Evolutionary conservation across 192 early-diverging fungal genomes (phyloP).

Genomic region (Gorgonomyces haynaldii): DNA sequence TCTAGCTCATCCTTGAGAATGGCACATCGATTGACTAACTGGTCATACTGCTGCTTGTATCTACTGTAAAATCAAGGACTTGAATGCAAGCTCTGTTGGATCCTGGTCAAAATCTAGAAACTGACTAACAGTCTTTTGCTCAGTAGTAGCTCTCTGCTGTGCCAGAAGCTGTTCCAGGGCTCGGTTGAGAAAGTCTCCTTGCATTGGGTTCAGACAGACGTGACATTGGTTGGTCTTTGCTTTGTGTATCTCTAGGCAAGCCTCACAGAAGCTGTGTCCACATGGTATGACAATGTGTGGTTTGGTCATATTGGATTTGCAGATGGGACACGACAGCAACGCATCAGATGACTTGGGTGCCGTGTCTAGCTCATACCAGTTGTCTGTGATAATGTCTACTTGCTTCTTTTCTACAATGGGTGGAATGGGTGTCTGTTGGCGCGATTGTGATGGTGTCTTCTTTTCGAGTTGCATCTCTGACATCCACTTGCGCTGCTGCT

Average conservation of each 20-base stretch:
- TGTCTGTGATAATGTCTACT: not conserved
- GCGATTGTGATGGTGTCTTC: not conserved
- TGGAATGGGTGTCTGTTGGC: not conserved
- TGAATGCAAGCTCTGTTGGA: not conserved
- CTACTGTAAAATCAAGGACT: not conserved
- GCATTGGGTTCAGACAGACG: not conserved
- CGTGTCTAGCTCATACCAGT: too few species aligned
- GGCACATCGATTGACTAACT: not conserved
- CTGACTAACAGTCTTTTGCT: not conserved
- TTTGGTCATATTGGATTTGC: not conserved
- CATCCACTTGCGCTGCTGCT: slow-evolving; percentile 7
- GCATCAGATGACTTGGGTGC: too few species aligned
- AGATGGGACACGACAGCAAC: not conserved
- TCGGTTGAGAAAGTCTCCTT: not conserved
- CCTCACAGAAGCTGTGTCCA: slow-evolving; percentile 6
- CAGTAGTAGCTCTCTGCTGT: not conserved
- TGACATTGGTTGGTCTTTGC: not conserved
- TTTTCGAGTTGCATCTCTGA: not conserved
- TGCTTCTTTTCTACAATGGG: not conserved
- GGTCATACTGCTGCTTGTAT: slow-evolving; percentile 3
- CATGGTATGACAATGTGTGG: slow-evolving; percentile 3
- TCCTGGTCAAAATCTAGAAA: slow-evolving; percentile 5
- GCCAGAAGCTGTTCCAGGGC: slow-evolving; percentile 4
- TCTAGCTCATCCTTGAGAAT: not conserved
- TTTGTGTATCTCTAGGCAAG: not conserved